Conservation (phyloP, 73 alveolate genomes). For the Symbiodinium natans region DNA sequence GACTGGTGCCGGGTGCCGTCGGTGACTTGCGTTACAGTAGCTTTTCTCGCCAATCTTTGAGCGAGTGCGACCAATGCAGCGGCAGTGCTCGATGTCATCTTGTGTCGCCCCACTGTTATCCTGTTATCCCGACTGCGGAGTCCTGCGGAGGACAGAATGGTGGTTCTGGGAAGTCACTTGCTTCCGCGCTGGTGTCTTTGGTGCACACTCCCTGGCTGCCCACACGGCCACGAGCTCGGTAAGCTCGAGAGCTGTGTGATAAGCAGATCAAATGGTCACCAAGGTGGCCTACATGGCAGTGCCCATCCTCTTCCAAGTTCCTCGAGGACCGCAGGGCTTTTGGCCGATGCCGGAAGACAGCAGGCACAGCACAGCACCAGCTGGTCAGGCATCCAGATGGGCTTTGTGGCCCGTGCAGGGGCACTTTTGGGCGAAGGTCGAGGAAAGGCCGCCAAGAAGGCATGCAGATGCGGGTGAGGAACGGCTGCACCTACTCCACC, state of each 20-base stretch:
- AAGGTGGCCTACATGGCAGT: conserved; percentile 8
- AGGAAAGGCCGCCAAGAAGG: conserved; percentile 5
- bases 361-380: background rate
- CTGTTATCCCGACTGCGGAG: no score
- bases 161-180: conserved; percentile 21
- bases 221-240: no score
- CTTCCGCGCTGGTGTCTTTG: conserved; percentile 19
- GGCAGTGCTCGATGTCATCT: no score
- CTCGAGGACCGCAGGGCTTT: background rate
- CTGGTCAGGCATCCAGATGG: background rate
- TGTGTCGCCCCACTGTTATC: no score
- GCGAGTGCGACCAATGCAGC: no score
- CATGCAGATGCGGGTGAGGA: background rate
- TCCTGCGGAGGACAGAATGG: conserved; percentile 10
- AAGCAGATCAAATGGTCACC: no score
- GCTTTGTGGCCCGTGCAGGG: background rate
- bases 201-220: conserved; percentile 5
- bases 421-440: background rate
- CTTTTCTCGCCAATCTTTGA: no score
- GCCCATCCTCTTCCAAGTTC: background rate
- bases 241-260: no score
- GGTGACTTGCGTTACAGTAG: no score
- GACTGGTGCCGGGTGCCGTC: background rate
- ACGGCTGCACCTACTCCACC: no score
- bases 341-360: no score